phyloP scores from a whole-genome alignment of 2,329 filamentous ascomycete species.

The Epicoccum sorghinum region DNA sequence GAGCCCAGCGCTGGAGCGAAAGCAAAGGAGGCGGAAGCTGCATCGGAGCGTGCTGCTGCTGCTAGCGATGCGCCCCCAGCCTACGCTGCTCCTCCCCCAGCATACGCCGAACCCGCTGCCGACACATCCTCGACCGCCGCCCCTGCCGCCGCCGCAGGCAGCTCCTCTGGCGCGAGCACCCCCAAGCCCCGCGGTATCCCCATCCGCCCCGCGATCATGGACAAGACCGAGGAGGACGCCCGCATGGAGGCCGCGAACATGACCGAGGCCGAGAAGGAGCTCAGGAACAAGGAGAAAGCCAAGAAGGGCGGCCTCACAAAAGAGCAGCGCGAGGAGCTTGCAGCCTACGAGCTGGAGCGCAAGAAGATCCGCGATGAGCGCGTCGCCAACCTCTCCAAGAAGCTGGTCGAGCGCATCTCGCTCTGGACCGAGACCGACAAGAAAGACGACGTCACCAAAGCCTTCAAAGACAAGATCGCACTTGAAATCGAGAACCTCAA shows the following conservation, averaged over 20 bases:
- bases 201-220: slow-evolving; percentile 84
- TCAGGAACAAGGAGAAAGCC: slow-evolving; percentile 85
- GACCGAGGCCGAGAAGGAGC: slow-evolving; percentile 74
- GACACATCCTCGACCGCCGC: slow-evolving; percentile 28
- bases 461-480: slow-evolving; percentile 92
- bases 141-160: slow-evolving; percentile 28
- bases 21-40: slow-evolving; percentile 49
- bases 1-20: slow-evolving; percentile 47
- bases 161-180: slow-evolving; percentile 53
- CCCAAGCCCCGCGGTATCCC: slow-evolving; percentile 65
- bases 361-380: slow-evolving; percentile 85
- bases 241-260: slow-evolving; percentile 68
- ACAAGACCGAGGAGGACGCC: slow-evolving; percentile 80
- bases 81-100: slow-evolving; percentile 45
- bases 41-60: slow-evolving; percentile 49
- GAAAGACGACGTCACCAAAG: slow-evolving; percentile 77
- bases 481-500: slow-evolving; percentile 97
- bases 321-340: slow-evolving; percentile 91
- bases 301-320: slow-evolving; percentile 87
- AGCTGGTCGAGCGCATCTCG: slow-evolving; percentile 86
- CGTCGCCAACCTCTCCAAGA: slow-evolving; percentile 80
- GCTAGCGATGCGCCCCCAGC: slow-evolving; percentile 44
- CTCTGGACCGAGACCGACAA: slow-evolving; percentile 99
- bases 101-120: slow-evolving; percentile 54
- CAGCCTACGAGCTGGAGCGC: slow-evolving; percentile 86